Base-by-base conservation (phyloP, 164 flowering plant species). In the Chloranthus sessilifolius region DNA sequence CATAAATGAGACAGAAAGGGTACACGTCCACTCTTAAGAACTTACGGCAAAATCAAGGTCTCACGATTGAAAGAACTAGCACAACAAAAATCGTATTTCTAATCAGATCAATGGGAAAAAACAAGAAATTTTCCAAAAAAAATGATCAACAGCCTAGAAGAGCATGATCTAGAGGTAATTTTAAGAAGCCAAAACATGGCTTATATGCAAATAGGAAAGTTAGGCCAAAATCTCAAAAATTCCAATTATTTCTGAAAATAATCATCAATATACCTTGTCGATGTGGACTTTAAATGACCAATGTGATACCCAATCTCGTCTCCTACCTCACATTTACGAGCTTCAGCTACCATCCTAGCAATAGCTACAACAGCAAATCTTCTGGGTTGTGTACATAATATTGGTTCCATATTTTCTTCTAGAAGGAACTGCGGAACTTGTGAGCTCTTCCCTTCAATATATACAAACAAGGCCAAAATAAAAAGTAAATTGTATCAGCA, bases 351-450 rank as follows among this genome's bases (percentile, higher is more conserved):
- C 91, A 81, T 84, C 62, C 71, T 79, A 33, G 99, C 99, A 61
- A 94, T 94, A 61, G 99, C 90, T 14, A 94, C 95, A 46, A 94
- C 99, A 35, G 99, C 99, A 70, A 89, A 94, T 65, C 99, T 78
- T 68, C 99, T 77, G 17, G 99, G 99, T 47, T 89, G 99, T 1
- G 99, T 89, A 56, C 97, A 94, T 39, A 94, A 47, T 59, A 94
- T 76, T 23, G 99, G 99, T 30, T 69, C 71, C 64, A 86, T 47
- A 43, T 77, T 74, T 60, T 63, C 83, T 35, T 86, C 89, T 38
- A 86, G 67, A 34, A 94, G 81, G 64, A 84, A 94, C 38, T 87
- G 92, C 0, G 97, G 99, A 58, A 94, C 81, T 72, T 94, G 99
- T 2, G 99, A 94, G 72, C 97, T 89, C 68, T 94, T 94, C 47